A percentile compares a stretch with the other conserved stretches of the same genome.
These are phyloP conservation scores for Elsinoe arachidis DNA, from an alignment of 2,329 filamentous ascomycete species.

Conservation along the genomic window DNA sequence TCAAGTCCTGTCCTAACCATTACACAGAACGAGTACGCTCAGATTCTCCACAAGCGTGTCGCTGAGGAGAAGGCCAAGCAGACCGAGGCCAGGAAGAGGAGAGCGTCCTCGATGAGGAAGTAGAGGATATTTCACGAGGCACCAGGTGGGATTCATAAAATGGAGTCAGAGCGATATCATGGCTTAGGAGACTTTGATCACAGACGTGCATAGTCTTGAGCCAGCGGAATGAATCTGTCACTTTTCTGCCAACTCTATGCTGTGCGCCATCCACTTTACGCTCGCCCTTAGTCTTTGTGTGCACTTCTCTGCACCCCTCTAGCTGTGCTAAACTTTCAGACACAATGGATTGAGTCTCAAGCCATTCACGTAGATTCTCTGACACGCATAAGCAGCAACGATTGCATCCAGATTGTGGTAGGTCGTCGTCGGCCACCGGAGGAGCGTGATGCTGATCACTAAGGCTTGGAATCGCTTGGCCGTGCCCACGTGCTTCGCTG, in stretches of 20 bases:
- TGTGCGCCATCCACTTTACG: neutral
- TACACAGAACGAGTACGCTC: slow-evolving; percentile 84
- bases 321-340: too few relatives aligned
- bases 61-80: slow-evolving; percentile 91
- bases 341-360: too few relatives aligned
- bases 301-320: too few relatives aligned
- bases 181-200: slow-evolving; percentile 2
- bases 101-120: slow-evolving; percentile 91
- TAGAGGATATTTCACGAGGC: slow-evolving; percentile 30
- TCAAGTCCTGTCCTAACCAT: slow-evolving; percentile 29
- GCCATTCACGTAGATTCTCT: too few relatives aligned
- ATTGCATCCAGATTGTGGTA: too few relatives aligned
- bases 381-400: too few relatives aligned
- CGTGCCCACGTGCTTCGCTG: neutral
- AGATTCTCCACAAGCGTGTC: slow-evolving; percentile 94
- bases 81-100: slow-evolving; percentile 90
- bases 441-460: neutral
- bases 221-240: slow-evolving; percentile 10
- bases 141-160: slow-evolving; percentile 7
- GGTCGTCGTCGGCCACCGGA: neutral
- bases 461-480: neutral
- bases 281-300: neutral
- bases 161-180: slow-evolving; percentile 2
- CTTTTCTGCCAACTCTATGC: neutral
- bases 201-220: slow-evolving; percentile 9